These are phyloP conservation scores for Talaromyces trachyspermus DNA, from an alignment of 495 filamentous ascomycete species.

Conservation along the genomic window DNA sequence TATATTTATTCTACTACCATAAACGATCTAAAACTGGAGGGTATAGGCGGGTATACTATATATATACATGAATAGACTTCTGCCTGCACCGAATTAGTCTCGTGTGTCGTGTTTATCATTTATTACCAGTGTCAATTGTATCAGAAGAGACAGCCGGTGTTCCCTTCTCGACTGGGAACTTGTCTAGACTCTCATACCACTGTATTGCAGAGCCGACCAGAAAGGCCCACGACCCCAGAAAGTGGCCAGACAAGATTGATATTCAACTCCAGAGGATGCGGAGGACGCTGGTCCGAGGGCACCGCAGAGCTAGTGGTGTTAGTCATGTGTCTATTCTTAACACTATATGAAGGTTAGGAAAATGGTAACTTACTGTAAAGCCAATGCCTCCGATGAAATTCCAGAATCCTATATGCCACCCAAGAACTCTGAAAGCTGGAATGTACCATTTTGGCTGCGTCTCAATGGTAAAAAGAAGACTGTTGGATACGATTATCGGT, in stretches of 20 bases:
- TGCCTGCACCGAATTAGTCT: too few species aligned
- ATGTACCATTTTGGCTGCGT: conserved; percentile 60
- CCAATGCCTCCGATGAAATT: conserved; percentile 57
- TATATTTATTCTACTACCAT: too few species aligned
- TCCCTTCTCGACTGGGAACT: conserved; percentile 47
- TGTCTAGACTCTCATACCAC: conserved; percentile 58
- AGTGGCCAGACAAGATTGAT: conserved; percentile 50
- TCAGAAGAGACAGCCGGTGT: background rate
- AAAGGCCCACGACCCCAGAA: conserved; percentile 69
- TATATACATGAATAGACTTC: too few species aligned
- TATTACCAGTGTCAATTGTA: background rate
- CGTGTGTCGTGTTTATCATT: too few species aligned
- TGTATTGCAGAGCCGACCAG: conserved; percentile 57
- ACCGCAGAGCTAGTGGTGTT: conserved; percentile 42
- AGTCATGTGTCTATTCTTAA: background rate
- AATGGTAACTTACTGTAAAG: conserved; percentile 39
- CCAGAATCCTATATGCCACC: conserved; percentile 55
- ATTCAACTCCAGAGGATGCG: conserved; percentile 41
- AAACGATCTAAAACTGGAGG: too few species aligned
- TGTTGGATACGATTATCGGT: background rate
- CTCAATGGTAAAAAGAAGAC: conserved; percentile 58
- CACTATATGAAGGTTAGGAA: background rate
- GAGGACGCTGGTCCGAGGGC: conserved; percentile 50
- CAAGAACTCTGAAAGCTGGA: conserved; percentile 50
- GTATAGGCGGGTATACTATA: too few species aligned